These are phyloP conservation scores for Geoglossum glabrum DNA, from an alignment of 495 filamentous ascomycete genomes.

Conservation along the genomic window DNA sequence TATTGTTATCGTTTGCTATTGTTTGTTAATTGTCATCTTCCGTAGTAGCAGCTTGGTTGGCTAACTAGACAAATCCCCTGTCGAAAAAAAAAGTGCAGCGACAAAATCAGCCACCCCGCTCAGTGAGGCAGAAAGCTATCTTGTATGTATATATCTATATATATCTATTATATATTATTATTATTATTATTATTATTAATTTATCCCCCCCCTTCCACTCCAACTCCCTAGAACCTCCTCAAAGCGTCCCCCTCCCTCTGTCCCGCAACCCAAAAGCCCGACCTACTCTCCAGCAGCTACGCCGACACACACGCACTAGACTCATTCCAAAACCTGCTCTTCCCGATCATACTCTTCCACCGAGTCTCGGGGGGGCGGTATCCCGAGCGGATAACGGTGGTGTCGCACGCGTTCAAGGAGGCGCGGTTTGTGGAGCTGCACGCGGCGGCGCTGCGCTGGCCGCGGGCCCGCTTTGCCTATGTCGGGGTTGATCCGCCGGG, in stretches of 20 bases:
- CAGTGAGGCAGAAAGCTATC: neutral
- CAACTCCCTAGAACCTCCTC: neutral
- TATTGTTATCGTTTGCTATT: too few relatives aligned
- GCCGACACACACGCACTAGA: slow-evolving; percentile 53
- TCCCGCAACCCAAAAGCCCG: neutral
- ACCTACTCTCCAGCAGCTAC: slow-evolving; percentile 12
- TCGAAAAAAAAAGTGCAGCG: neutral
- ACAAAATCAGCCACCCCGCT: neutral
- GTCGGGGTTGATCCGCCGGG: slow-evolving; percentile 50
- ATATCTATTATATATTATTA: too few relatives aligned
- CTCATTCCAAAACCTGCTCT: slow-evolving; percentile 59
- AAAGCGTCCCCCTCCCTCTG: neutral
- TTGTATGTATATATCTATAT: neutral
- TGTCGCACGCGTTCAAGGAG: slow-evolving; percentile 60
- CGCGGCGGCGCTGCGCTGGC: slow-evolving; percentile 41
- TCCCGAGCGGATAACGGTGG: slow-evolving; percentile 39
- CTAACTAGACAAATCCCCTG: too few relatives aligned
- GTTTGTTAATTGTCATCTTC: too few relatives aligned
- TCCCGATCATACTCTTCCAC: slow-evolving; percentile 41
- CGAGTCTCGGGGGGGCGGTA: slow-evolving; percentile 17
- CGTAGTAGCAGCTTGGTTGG: too few relatives aligned
- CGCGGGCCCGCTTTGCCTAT: slow-evolving; percentile 24
- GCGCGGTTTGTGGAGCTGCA: slow-evolving; percentile 46
- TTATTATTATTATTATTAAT: neutral
- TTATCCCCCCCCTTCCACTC: neutral